A percentile compares a stretch with the other conserved stretches of the same genome.
Conservation (phyloP, 495 filamentous ascomycete species). For the Penicillium longicatenatum region DNA sequence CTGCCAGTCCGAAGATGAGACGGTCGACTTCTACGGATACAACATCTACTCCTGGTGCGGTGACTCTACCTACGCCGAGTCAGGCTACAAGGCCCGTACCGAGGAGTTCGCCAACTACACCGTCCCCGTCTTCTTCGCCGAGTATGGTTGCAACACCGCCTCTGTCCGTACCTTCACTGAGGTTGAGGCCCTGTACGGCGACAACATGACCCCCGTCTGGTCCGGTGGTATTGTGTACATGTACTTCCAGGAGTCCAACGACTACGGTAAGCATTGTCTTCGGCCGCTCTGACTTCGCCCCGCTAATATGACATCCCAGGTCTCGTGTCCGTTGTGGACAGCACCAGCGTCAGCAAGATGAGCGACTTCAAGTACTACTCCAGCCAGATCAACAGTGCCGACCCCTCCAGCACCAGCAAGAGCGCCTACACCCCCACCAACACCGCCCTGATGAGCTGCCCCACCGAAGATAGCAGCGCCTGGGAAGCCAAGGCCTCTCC, state of each 20-base stretch:
- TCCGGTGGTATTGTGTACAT: constrained; percentile 97
- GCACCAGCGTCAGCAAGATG: constrained; percentile 58
- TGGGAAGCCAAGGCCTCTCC: constrained; percentile 68
- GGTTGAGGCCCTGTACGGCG: constrained; percentile 77
- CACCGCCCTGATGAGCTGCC: constrained; percentile 71
- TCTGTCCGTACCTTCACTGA: constrained; percentile 80
- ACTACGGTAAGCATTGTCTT: constrained; percentile 65
- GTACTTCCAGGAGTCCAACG: constrained; percentile 90
- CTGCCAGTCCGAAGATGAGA: constrained; percentile 64
- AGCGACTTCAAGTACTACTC: constrained; percentile 76
- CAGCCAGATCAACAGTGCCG: constrained; percentile 64
- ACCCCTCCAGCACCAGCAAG: constrained; percentile 66
- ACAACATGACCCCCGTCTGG: constrained; percentile 80
- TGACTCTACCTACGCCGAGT: constrained; percentile 66
- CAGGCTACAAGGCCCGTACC: constrained; percentile 78
- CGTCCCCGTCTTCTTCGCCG: constrained; percentile 94
- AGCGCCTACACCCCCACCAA: constrained; percentile 76
- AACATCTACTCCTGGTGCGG: constrained; percentile 99
- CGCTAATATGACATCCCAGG: constrained; percentile 34
- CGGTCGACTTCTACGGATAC: constrained; percentile 97
- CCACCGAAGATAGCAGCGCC: constrained; percentile 52
- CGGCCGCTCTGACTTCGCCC: background rate
- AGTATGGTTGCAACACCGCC: constrained; percentile 92
- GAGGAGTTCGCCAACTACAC: constrained; percentile 84
- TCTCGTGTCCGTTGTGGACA: constrained; percentile 69